Percentiles rank a stretch among this genome's conserved stretches.
Evolutionary conservation across 75 land plant genomes (phyloP).

Genomic region (Cunninghamia lanceolata): DNA sequence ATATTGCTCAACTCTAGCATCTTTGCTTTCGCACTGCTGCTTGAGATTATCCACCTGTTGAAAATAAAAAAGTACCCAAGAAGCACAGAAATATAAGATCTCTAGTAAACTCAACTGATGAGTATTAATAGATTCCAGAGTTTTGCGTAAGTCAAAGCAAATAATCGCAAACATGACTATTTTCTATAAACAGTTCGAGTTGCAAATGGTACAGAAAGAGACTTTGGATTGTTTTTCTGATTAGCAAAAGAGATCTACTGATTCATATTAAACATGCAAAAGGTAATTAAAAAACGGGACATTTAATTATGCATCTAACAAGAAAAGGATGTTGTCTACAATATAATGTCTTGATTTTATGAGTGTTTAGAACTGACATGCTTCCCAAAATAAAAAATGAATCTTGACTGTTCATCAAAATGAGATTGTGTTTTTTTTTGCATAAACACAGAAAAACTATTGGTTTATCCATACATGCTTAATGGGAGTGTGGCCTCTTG

Average conservation of each 20-base stretch:
- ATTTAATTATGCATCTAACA: neutral
- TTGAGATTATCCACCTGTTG: slow-evolving; percentile 31
- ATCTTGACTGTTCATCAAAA: neutral
- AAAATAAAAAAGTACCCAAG: neutral
- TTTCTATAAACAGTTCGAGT: neutral
- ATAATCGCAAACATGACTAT: neutral
- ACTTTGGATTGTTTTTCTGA: neutral
- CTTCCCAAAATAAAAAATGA: neutral
- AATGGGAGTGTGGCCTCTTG: too few relatives aligned
- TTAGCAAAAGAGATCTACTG: neutral
- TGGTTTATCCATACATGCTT: too few relatives aligned
- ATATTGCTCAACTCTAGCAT: slow-evolving; percentile 23
- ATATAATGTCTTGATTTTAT: neutral
- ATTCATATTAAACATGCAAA: neutral
- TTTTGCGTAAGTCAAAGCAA: neutral
- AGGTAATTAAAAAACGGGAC: neutral
- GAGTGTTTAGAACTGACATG: neutral
- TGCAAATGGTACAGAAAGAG: neutral
- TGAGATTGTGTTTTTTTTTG: too few relatives aligned
- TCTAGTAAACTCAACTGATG: neutral
- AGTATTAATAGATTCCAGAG: neutral
- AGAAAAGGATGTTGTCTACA: neutral
- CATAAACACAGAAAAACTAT: too few relatives aligned
- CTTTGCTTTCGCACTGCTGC: slow-evolving; percentile 24
- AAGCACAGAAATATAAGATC: neutral